A percentile compares a stretch with the other conserved stretches of the same genome.
Conservation (phyloP, 805 yeast species). For the Torulaspora gathmanii region DNA sequence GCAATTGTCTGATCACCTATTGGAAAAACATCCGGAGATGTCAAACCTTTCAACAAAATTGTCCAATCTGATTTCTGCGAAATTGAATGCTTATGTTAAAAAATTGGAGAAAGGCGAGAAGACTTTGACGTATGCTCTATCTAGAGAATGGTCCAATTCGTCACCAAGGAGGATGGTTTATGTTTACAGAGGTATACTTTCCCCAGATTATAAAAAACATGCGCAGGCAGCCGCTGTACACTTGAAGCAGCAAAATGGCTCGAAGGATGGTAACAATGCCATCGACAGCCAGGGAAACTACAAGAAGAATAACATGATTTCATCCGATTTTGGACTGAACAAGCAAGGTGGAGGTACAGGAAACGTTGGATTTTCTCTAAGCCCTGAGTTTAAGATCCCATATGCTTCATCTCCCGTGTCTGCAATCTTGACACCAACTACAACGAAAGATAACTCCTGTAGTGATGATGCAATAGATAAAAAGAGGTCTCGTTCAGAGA, state of each 20-base stretch:
- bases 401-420: slow-evolving; percentile 76
- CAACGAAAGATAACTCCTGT: slow-evolving; percentile 4
- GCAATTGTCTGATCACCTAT: slow-evolving; percentile 72
- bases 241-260: slow-evolving; percentile 26
- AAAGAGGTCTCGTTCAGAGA: slow-evolving; percentile 6
- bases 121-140: slow-evolving; percentile 63
- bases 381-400: slow-evolving; percentile 47
- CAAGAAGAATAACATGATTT: slow-evolving; percentile 1
- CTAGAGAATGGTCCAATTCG: slow-evolving; percentile 89
- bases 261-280: slow-evolving; percentile 3
- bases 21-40: slow-evolving; percentile 78
- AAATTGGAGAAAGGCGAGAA: slow-evolving; percentile 81
- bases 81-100: slow-evolving; percentile 78
- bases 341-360: slow-evolving; percentile 1
- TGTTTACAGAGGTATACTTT: slow-evolving; percentile 72
- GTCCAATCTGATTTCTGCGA: slow-evolving; percentile 75
- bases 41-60: slow-evolving; percentile 75
- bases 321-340: slow-evolving; percentile 1
- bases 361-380: slow-evolving; percentile 21
- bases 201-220: slow-evolving; percentile 69
- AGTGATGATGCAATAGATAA: slow-evolving; percentile 1
- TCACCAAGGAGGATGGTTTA: slow-evolving; percentile 87
- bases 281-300: slow-evolving; percentile 15
- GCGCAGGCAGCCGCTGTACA: slow-evolving; percentile 51
- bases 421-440: slow-evolving; percentile 42